Conservation (phyloP, 2,329 filamentous ascomycete genomes). For the Fusarium temperatum region DNA sequence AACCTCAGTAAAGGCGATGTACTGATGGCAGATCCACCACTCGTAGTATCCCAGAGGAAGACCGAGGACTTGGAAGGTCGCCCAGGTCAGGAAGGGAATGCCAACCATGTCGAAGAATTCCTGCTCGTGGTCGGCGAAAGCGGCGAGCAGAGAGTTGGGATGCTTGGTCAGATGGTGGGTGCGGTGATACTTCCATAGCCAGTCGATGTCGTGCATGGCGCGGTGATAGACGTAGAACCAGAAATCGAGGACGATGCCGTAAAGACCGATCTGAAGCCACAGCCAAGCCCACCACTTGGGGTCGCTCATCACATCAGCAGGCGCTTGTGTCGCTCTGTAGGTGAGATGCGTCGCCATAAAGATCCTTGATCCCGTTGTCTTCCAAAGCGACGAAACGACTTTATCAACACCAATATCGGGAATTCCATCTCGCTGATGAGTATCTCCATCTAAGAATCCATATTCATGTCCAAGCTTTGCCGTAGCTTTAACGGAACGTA, state of each 20-base stretch:
- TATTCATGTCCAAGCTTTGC: neutral
- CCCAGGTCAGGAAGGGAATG: slow-evolving; percentile 18
- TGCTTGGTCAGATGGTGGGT: slow-evolving; percentile 29
- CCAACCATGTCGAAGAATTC: slow-evolving; percentile 33
- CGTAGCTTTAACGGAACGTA: neutral
- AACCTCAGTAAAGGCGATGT: slow-evolving; percentile 27
- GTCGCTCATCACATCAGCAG: neutral
- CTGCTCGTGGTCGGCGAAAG: slow-evolving; percentile 27
- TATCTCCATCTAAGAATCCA: slow-evolving; percentile 15
- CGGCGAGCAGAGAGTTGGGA: slow-evolving; percentile 18
- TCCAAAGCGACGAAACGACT: slow-evolving; percentile 13
- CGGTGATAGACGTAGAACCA: slow-evolving; percentile 30
- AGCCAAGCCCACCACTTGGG: slow-evolving; percentile 3
- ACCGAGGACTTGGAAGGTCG: slow-evolving; percentile 5
- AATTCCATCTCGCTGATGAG: slow-evolving; percentile 17
- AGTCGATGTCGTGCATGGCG: slow-evolving; percentile 28
- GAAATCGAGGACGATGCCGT: slow-evolving; percentile 26
- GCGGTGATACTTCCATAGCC: slow-evolving; percentile 25
- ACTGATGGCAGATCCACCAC: slow-evolving; percentile 31
- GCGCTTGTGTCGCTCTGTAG: slow-evolving; percentile 5
- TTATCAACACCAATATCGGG: slow-evolving; percentile 23
- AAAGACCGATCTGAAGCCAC: slow-evolving; percentile 19
- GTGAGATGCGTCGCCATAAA: neutral
- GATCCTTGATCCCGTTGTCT: neutral
- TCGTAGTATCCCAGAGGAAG: slow-evolving; percentile 24